Percentiles rank a stretch among this genome's conserved stretches.
phyloP scores from a whole-genome alignment of 306 rosid species.

The Corylus americana region DNA sequence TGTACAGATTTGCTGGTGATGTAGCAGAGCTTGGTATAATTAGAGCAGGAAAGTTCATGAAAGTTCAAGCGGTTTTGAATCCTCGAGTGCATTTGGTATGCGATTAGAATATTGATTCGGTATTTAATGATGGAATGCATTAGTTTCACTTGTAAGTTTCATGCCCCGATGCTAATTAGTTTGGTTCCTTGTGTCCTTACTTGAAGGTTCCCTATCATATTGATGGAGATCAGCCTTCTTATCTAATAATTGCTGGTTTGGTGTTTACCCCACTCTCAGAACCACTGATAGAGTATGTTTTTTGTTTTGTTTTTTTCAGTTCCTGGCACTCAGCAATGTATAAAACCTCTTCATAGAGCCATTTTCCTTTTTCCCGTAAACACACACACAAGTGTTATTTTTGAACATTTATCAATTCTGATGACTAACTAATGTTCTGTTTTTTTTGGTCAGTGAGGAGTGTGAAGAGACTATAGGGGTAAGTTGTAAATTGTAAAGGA shows the following conservation, averaged over 20 bases:
- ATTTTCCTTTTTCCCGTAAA: neutral
- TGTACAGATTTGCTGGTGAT: conserved; percentile 91
- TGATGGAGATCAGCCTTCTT: conserved; percentile 90
- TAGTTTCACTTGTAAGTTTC: conserved; percentile 9
- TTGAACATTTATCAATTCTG: neutral
- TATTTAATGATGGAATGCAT: conserved; percentile 16
- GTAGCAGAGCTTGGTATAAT: conserved; percentile 84
- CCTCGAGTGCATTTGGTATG: conserved; percentile 94
- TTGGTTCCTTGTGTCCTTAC: conserved; percentile 11
- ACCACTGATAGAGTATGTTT: conserved; percentile 86
- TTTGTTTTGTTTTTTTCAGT: neutral
- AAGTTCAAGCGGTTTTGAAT: conserved; percentile 60
- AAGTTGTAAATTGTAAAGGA: conserved; percentile 32
- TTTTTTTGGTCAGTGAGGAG: conserved; percentile 71
- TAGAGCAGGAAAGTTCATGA: conserved; percentile 68
- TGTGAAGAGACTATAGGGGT: conserved; percentile 91
- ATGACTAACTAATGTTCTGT: conserved; percentile 1
- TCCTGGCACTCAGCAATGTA: conserved; percentile 15
- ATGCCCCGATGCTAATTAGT: conserved; percentile 33
- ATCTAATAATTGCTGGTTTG: conserved; percentile 89
- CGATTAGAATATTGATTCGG: conserved; percentile 13
- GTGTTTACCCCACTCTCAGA: conserved; percentile 99
- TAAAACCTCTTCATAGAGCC: neutral
- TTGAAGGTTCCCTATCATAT: conserved; percentile 85
- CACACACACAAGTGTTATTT: neutral